Percentiles rank a stretch among this genome's conserved stretches.
phyloP scores from a whole-genome alignment of 345 rosid genomes.

The Rhizophora apiculata region DNA sequence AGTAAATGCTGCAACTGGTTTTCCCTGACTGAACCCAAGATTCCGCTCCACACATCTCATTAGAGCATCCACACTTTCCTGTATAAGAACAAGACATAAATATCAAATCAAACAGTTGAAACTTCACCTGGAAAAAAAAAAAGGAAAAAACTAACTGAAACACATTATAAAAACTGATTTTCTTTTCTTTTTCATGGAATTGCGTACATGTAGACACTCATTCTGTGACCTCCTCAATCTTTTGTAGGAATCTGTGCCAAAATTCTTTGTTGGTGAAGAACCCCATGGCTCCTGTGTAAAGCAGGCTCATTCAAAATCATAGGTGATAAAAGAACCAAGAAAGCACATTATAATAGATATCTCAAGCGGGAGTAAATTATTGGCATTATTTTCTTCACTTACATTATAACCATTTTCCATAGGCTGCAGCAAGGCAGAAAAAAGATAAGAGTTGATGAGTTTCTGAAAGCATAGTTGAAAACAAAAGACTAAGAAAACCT shows the following conservation, averaged over 20 bases:
- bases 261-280: conserved; percentile 51
- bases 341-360: not conserved
- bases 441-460: not conserved
- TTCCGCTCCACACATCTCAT: conserved; percentile 61
- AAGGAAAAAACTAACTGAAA: not conserved
- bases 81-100: conserved; percentile 23
- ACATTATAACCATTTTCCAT: conserved; percentile 77
- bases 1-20: conserved; percentile 92
- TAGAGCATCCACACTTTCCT: conserved; percentile 87
- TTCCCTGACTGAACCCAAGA: conserved; percentile 75
- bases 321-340: conserved; percentile 10
- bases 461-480: not conserved
- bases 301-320: conserved; percentile 6
- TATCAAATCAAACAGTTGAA: conserved; percentile 14
- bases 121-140: not conserved
- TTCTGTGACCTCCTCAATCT: conserved; percentile 57
- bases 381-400: conserved; percentile 39
- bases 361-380: conserved; percentile 25
- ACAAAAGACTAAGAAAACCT: not conserved
- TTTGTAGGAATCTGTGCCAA: conserved; percentile 61
- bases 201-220: conserved; percentile 75
- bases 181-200: conserved; percentile 6
- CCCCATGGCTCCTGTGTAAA: conserved; percentile 52
- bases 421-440: conserved; percentile 44
- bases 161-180: not conserved